A percentile compares a stretch with the other conserved stretches of the same genome.
These are phyloP conservation scores for Xylaria polymorpha DNA, from an alignment of 2,329 filamentous ascomycete genomes.

Conservation along the genomic window DNA sequence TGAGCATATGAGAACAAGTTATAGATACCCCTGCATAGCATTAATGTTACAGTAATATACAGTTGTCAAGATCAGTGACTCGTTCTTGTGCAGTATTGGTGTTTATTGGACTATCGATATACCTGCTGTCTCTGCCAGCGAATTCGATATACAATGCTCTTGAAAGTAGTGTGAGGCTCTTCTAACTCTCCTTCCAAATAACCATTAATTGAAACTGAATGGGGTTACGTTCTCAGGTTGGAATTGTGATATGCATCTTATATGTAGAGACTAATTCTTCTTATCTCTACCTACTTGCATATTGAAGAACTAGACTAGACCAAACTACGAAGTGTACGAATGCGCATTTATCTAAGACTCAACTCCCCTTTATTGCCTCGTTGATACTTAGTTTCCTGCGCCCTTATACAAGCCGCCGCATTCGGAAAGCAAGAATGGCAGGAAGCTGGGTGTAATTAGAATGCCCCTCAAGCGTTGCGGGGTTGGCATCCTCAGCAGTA, in stretches of 20 bases:
- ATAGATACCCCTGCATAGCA: neutral
- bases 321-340: neutral
- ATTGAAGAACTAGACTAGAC: neutral
- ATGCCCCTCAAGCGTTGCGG: neutral
- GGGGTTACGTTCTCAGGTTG: too few relatives aligned
- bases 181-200: neutral
- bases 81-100: neutral
- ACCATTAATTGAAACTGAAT: neutral
- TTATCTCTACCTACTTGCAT: neutral
- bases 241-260: neutral
- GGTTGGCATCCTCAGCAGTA: constrained; percentile 15
- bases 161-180: neutral
- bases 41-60: neutral
- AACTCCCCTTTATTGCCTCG: neutral
- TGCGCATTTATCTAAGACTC: neutral
- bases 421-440: constrained; percentile 26
- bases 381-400: neutral
- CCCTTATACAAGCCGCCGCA: constrained; percentile 16
- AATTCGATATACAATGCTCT: neutral
- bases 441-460: constrained; percentile 31
- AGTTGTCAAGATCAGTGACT: neutral
- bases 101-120: neutral
- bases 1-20: neutral
- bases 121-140: neutral
- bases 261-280: neutral